Conservation (phyloP, 1,284 basidiomycete genomes). For the Apiotrichum akiyoshidainum region DNA sequence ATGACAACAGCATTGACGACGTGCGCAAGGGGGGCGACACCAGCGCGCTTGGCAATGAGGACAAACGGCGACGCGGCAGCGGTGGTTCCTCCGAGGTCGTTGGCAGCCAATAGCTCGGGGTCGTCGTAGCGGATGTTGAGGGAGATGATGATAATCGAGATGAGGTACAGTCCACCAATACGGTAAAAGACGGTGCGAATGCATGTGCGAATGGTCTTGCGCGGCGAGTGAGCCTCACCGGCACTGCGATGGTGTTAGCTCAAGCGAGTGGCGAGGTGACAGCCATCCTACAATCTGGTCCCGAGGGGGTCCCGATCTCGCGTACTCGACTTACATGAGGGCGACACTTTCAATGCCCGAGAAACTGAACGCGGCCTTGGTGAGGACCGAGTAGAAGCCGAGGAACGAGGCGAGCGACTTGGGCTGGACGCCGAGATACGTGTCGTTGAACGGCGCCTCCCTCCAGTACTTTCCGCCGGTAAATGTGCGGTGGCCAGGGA, state of each 20-base stretch:
- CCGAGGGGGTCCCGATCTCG: no score
- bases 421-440: slow-evolving; percentile 17
- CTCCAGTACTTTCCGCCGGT: slow-evolving; percentile 26
- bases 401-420: slow-evolving; percentile 52
- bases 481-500: slow-evolving; percentile 56
- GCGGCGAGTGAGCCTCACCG: slow-evolving; percentile 58
- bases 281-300: no score
- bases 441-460: slow-evolving; percentile 25
- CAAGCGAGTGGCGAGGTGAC: no score
- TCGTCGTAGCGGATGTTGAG: slow-evolving; percentile 29
- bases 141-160: slow-evolving; percentile 38
- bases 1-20: slow-evolving; percentile 64
- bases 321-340: slow-evolving; percentile 25
- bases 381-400: slow-evolving; percentile 60
- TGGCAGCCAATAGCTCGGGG: slow-evolving; percentile 50
- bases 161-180: slow-evolving; percentile 62
- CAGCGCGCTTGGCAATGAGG: slow-evolving; percentile 62
- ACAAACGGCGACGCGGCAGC: slow-evolving; percentile 77
- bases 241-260: slow-evolving; percentile 16
- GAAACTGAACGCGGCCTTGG: slow-evolving; percentile 32
- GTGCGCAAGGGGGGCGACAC: slow-evolving; percentile 69
- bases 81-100: slow-evolving; percentile 56
- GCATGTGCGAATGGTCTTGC: slow-evolving; percentile 62
- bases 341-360: slow-evolving; percentile 49
- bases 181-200: slow-evolving; percentile 62